Percentiles rank a stretch among this genome's conserved stretches.
Conservation (phyloP, 164 flowering plant genomes). For the Paratinospora sagittata region DNA sequence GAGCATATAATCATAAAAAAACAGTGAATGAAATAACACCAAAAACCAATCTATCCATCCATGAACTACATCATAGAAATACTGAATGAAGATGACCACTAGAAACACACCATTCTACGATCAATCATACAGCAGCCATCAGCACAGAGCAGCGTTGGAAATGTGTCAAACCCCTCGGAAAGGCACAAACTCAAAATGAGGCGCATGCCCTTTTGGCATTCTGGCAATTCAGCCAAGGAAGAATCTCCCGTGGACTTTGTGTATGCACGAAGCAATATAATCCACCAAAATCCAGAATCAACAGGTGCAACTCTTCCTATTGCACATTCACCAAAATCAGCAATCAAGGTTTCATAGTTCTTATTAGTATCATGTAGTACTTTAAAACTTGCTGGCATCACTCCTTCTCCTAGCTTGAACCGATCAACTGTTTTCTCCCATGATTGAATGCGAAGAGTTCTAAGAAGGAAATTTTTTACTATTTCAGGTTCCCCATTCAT, state of each 20-base stretch:
- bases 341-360: slow-evolving; percentile 55
- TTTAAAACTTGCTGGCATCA: slow-evolving; percentile 92
- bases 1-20: background rate
- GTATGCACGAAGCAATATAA: slow-evolving; percentile 3
- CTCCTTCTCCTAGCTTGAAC: slow-evolving; percentile 80
- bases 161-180: background rate
- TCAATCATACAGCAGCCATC: background rate
- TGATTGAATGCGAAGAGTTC: slow-evolving; percentile 77
- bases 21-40: background rate
- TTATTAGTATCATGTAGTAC: slow-evolving; percentile 67
- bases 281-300: slow-evolving; percentile 52
- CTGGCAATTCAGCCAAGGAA: slow-evolving; percentile 2
- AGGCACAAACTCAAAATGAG: slow-evolving; percentile 1
- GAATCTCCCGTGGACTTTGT: background rate
- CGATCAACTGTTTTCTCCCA: slow-evolving; percentile 79
- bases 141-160: background rate
- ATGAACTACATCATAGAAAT: background rate
- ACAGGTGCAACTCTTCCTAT: slow-evolving; percentile 92
- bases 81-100: background rate
- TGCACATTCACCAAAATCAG: slow-evolving; percentile 88
- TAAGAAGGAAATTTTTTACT: slow-evolving; percentile 68
- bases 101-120: background rate
- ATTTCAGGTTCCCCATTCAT: slow-evolving; percentile 85
- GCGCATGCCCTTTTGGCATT: background rate
- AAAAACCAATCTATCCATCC: background rate